Percentiles rank a stretch among this genome's conserved stretches.
Conservation (phyloP, 2,329 filamentous ascomycete genomes). For the Akanthomyces uredinophilus region DNA sequence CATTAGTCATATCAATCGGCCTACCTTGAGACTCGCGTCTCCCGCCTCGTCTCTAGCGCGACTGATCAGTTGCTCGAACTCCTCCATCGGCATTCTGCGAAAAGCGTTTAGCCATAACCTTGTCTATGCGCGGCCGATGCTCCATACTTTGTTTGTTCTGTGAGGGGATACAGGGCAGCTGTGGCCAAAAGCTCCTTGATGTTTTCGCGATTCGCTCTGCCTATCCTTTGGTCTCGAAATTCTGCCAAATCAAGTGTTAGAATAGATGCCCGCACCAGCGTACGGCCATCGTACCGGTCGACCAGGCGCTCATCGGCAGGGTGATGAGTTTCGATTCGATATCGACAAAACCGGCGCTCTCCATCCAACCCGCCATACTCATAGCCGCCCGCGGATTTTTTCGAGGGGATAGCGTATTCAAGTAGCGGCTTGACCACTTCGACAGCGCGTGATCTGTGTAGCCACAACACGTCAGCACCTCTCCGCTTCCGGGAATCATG, state of each 20-base stretch:
- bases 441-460: constrained; percentile 55
- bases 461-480: constrained; percentile 11
- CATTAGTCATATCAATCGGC: neutral
- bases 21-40: constrained; percentile 51
- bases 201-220: constrained; percentile 48
- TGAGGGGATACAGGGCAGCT: constrained; percentile 52
- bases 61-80: constrained; percentile 52
- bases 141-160: constrained; percentile 42
- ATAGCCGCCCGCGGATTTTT: constrained; percentile 64
- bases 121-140: neutral
- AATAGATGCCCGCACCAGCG: neutral
- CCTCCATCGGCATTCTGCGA: constrained; percentile 50
- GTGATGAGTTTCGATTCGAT: constrained; percentile 61
- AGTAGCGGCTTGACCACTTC: constrained; percentile 62
- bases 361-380: constrained; percentile 54
- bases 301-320: constrained; percentile 66
- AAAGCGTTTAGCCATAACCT: constrained; percentile 15
- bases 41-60: constrained; percentile 50
- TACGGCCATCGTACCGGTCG: constrained; percentile 46
- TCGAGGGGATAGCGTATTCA: constrained; percentile 54
- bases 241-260: constrained; percentile 31
- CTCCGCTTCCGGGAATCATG: neutral
- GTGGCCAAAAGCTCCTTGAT: constrained; percentile 50
- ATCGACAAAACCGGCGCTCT: constrained; percentile 60
- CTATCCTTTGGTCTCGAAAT: constrained; percentile 47